Evolutionary conservation across 2,329 filamentous ascomycete genomes (phyloP).

Genomic region (Escovopsis weberi): DNA sequence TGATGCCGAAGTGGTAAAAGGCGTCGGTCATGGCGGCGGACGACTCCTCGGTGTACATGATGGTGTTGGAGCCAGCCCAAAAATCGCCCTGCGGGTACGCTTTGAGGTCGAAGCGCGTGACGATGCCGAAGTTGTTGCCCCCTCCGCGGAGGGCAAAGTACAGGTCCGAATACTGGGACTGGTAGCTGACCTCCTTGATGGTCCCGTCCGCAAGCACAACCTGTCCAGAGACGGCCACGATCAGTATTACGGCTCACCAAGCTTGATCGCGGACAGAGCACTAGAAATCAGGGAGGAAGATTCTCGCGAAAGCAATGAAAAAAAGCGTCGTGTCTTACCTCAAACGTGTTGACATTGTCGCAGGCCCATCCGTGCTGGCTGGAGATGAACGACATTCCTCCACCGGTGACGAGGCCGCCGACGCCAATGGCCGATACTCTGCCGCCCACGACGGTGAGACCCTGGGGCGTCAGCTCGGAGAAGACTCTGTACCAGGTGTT

Average conservation of each 20-base stretch:
- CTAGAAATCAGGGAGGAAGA: too few species aligned
- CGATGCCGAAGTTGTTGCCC: constrained; percentile 10
- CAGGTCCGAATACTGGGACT: not conserved
- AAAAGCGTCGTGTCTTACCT: not conserved
- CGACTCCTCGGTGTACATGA: constrained; percentile 13
- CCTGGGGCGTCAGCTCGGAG: constrained; percentile 13
- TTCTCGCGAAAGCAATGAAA: too few species aligned
- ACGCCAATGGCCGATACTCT: constrained; percentile 26
- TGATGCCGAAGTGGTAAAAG: constrained; percentile 10
- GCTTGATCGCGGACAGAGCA: too few species aligned
- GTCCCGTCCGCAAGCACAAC: constrained; percentile 3
- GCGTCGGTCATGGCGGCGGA: constrained; percentile 9
- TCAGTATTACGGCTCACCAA: too few species aligned
- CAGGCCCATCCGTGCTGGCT: constrained; percentile 5
- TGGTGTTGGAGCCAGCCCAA: constrained; percentile 22
- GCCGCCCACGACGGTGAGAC: constrained; percentile 23
- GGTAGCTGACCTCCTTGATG: constrained; percentile 1
- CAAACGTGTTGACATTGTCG: constrained; percentile 3
- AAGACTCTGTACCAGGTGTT: constrained; percentile 26
- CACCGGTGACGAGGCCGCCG: constrained; percentile 5
- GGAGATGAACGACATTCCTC: constrained; percentile 9
- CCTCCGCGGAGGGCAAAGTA: constrained; percentile 3
- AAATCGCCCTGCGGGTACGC: constrained; percentile 22
- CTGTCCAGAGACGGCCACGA: not conserved
- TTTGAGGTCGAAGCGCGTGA: constrained; percentile 19